phyloP scores from a whole-genome alignment of 2,329 filamentous ascomycete species.

The Hymenotorrendiella dingleyae region DNA sequence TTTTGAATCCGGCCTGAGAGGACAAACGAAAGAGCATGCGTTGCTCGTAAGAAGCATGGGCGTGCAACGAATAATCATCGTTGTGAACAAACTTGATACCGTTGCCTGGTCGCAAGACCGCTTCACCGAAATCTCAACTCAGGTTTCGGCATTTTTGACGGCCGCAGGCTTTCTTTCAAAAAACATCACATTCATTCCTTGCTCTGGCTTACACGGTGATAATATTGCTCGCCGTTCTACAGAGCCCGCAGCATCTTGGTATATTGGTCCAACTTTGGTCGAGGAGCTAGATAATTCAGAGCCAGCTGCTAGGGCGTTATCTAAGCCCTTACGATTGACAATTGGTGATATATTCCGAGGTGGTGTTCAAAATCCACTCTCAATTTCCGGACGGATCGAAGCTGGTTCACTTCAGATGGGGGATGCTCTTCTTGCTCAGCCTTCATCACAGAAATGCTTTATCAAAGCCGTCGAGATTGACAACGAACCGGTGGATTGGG shows the following conservation, averaged over 20 bases:
- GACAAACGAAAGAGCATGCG: conserved; percentile 92
- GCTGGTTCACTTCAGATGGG: conserved; percentile 78
- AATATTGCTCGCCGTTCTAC: conserved; percentile 65
- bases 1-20: conserved; percentile 88
- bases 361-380: conserved; percentile 73
- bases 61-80: conserved; percentile 80
- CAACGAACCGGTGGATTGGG: conserved; percentile 72
- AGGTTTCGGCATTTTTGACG: conserved; percentile 76
- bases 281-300: conserved; percentile 82
- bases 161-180: conserved; percentile 76
- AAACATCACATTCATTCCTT: conserved; percentile 81
- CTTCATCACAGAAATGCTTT: conserved; percentile 71
- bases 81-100: conserved; percentile 91
- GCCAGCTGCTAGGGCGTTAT: conserved; percentile 62
- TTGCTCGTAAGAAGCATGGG: conserved; percentile 86
- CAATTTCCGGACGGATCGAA: conserved; percentile 80
- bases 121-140: conserved; percentile 79
- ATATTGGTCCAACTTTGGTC: conserved; percentile 70
- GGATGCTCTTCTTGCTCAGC: conserved; percentile 73
- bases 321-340: conserved; percentile 77
- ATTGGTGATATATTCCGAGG: conserved; percentile 82
- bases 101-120: conserved; percentile 75
- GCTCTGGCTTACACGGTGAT: conserved; percentile 82
- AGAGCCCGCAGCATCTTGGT: conserved; percentile 64
- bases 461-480: conserved; percentile 80